These are phyloP conservation scores for Lactifluus echinatus DNA, from an alignment of 768 basidiomycete genomes.

Conservation along the genomic window DNA sequence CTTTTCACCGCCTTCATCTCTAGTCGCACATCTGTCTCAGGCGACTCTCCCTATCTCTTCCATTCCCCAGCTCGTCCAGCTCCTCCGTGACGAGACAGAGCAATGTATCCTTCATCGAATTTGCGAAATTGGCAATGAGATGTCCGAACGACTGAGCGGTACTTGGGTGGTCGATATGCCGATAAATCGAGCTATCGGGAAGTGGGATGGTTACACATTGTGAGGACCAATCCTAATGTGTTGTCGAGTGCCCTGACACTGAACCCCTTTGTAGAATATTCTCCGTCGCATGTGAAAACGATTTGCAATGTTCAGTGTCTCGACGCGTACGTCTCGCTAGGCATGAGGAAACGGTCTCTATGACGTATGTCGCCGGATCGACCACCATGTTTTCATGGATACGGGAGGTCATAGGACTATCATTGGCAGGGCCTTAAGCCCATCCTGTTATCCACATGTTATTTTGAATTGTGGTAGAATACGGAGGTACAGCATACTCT, in stretches of 20 bases:
- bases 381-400: constrained; percentile 14
- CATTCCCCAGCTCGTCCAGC: constrained; percentile 63
- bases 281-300: constrained; percentile 1
- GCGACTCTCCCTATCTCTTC: constrained; percentile 68
- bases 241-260: not conserved
- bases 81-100: constrained; percentile 73
- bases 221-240: constrained; percentile 32
- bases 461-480: not conserved
- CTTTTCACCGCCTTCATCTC: constrained; percentile 62
- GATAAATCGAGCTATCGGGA: constrained; percentile 52
- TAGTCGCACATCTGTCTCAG: constrained; percentile 74
- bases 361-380: constrained; percentile 7
- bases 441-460: not conserved
- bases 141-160: constrained; percentile 42
- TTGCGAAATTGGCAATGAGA: constrained; percentile 52
- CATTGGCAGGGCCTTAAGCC: not conserved
- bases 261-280: constrained; percentile 7
- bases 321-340: not conserved
- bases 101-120: constrained; percentile 59
- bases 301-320: constrained; percentile 15
- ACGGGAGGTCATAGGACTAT: constrained; percentile 12
- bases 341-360: constrained; percentile 5
- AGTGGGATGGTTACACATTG: constrained; percentile 76
- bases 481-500: not conserved
- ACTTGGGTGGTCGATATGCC: constrained; percentile 76